phyloP scores from a whole-genome alignment of 129 eudicot species.

The Lactuca saligna region DNA sequence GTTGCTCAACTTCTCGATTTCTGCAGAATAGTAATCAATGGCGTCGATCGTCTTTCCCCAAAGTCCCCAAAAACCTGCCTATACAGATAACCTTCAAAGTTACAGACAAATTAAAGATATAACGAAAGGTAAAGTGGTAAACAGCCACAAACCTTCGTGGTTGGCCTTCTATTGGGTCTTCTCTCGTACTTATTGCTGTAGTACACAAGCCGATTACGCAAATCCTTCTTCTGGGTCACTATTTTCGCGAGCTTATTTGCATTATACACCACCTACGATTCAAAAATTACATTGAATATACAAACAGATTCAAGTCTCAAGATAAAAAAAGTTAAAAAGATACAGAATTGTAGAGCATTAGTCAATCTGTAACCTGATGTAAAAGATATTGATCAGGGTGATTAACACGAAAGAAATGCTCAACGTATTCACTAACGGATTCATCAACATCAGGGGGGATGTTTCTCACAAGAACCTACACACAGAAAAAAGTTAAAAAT shows the following conservation, averaged over 20 bases:
- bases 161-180: conserved; percentile 48
- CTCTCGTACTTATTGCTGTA: conserved; percentile 78
- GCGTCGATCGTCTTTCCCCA: conserved; percentile 90
- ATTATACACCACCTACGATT: conserved; percentile 74
- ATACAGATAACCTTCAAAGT: conserved; percentile 31
- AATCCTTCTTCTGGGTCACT: conserved; percentile 67
- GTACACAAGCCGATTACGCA: conserved; percentile 68
- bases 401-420: conserved; percentile 78
- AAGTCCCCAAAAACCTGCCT: conserved; percentile 99
- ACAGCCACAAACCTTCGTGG: conserved; percentile 59
- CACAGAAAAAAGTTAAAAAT: neutral
- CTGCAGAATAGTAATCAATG: conserved; percentile 68
- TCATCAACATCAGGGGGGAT: conserved; percentile 82
- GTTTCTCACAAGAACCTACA: conserved; percentile 79
- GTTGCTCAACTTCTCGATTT: conserved; percentile 60
- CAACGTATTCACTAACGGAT: conserved; percentile 70
- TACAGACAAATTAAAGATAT: neutral
- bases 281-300: conserved; percentile 4
- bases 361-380: conserved; percentile 49
- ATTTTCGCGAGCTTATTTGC: conserved; percentile 82
- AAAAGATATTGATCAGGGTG: conserved; percentile 69
- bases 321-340: neutral
- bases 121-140: neutral
- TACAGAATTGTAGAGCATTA: neutral
- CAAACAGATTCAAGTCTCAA: neutral